Evolutionary conservation across 2,329 filamentous ascomycete genomes (phyloP), one percentile per base, ranked within the genome.

Genomic region (Fusarium fujikuroi): DNA sequence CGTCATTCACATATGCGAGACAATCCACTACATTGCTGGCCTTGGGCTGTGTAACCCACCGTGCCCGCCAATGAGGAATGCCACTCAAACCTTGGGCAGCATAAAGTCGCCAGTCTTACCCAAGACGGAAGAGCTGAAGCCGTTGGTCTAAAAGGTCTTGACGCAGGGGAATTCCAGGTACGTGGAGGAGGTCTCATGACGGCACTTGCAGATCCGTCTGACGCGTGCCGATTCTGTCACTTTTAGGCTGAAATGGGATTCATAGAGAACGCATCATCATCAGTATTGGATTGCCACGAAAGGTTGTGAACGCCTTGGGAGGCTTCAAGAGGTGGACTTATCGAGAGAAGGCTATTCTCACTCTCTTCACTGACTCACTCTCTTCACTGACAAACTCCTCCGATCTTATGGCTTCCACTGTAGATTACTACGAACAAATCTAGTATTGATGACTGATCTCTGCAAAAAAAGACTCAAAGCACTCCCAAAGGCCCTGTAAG

Each of bases 101-200:
- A 52, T 28, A 37, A 47, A 18, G 18, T 56, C 15, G 12, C 23
- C 4, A 5, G 9, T 15, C 34, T 59, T 18, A 9, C 66, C 25
- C 18, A 42, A 63, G 25, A 21, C 63, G 62, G 67, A 3, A 36
- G 30, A 14, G 8, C 49, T 23, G 21, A 25, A 42, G 44, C 57
- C 69, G 68, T 71, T 71, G 42, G 40, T 11, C 44, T 37, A 25
- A 43, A 30, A 3, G 43, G 9, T 36, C 37, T 49, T 50, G 52
- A 67, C 23, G 67, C 67, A 67, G 36, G 52, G 67, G 52, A 59
- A 68, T 67, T 63, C 43, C 67, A 43, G 67, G 69, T 63, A 50
- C 57, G n/a, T n/a, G 69, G 62, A 50, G 32, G 36, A 25, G 18
- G 47, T 40, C 46, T 30, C 19, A 21, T 67, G 61, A 37, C 34